Conservation (phyloP, 768 basidiomycete genomes). For the Cystobasidiopsis lactophilus region DNA sequence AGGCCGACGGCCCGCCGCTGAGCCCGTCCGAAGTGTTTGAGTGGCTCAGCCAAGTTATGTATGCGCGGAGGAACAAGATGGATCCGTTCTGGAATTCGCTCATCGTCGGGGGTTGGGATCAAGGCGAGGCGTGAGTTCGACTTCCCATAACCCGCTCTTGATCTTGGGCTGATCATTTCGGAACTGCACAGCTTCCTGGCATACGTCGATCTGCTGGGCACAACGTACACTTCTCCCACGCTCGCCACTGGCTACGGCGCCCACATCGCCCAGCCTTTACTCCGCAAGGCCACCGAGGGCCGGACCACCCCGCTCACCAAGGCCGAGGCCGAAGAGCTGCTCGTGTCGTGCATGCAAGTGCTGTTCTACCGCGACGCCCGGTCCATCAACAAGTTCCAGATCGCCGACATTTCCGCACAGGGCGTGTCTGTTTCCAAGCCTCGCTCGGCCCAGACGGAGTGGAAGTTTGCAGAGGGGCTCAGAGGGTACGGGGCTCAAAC, state of each 20-base stretch:
- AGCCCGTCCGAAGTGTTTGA: conserved; percentile 81
- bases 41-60: conserved; percentile 76
- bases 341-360: conserved; percentile 73
- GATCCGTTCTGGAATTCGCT: conserved; percentile 89
- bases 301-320: conserved; percentile 41
- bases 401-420: conserved; percentile 58
- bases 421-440: conserved; percentile 65
- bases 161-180: not conserved
- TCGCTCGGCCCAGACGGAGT: conserved; percentile 48
- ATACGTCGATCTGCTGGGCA: conserved; percentile 87
- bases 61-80: conserved; percentile 62
- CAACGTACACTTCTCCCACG: conserved; percentile 78
- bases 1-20: conserved; percentile 60
- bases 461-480: conserved; percentile 60
- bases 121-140: conserved; percentile 44
- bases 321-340: conserved; percentile 51
- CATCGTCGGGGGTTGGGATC: conserved; percentile 73
- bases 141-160: not conserved
- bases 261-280: conserved; percentile 75
- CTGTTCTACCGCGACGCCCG: conserved; percentile 91
- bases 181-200: conserved; percentile 48
- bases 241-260: conserved; percentile 87
- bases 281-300: conserved; percentile 78
- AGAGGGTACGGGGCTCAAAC: conserved; percentile 55
- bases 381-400: conserved; percentile 95